These are phyloP conservation scores for Elasticomyces elasticus DNA, from an alignment of 495 filamentous ascomycete genomes.

Conservation along the genomic window DNA sequence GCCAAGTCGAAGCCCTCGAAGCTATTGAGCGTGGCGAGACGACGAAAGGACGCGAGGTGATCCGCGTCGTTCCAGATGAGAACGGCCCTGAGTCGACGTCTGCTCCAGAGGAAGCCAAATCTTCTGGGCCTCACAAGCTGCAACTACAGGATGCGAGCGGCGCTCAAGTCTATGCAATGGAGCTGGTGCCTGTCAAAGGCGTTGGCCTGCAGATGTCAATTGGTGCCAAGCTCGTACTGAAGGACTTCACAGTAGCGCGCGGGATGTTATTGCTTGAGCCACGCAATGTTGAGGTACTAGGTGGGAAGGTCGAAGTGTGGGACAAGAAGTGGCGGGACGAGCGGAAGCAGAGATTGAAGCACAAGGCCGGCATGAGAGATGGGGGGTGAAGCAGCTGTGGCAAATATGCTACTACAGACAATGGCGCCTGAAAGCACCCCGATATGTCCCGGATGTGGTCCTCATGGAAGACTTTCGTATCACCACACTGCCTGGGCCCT, in stretches of 20 bases:
- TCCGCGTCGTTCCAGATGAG: slow-evolving; percentile 55
- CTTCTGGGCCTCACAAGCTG: slow-evolving; percentile 61
- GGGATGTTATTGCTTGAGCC: slow-evolving; percentile 71
- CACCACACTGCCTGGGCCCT: too few relatives aligned
- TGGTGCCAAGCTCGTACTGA: slow-evolving; percentile 70
- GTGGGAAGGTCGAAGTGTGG: slow-evolving; percentile 77
- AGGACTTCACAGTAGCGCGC: slow-evolving; percentile 55
- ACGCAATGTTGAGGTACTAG: slow-evolving; percentile 51
- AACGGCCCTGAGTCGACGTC: slow-evolving; percentile 28
- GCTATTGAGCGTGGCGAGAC: slow-evolving; percentile 72
- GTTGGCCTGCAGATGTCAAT: slow-evolving; percentile 60
- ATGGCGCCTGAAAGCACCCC: too few relatives aligned
- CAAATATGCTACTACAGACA: too few relatives aligned
- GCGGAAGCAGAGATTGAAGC: slow-evolving; percentile 57
- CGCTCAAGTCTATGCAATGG: slow-evolving; percentile 58
- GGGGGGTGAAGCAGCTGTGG: neutral
- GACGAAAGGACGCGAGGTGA: slow-evolving; percentile 69
- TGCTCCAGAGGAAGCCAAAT: slow-evolving; percentile 5
- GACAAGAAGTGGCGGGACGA: slow-evolving; percentile 67
- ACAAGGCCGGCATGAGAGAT: slow-evolving; percentile 29
- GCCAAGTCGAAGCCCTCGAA: slow-evolving; percentile 79
- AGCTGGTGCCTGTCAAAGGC: slow-evolving; percentile 56
- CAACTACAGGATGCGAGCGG: slow-evolving; percentile 73
- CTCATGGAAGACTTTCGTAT: too few relatives aligned
- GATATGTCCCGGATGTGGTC: too few relatives aligned